Base-by-base conservation (phyloP, 495 filamentous ascomycete genomes). In the Hypoxylon subgilvum region DNA sequence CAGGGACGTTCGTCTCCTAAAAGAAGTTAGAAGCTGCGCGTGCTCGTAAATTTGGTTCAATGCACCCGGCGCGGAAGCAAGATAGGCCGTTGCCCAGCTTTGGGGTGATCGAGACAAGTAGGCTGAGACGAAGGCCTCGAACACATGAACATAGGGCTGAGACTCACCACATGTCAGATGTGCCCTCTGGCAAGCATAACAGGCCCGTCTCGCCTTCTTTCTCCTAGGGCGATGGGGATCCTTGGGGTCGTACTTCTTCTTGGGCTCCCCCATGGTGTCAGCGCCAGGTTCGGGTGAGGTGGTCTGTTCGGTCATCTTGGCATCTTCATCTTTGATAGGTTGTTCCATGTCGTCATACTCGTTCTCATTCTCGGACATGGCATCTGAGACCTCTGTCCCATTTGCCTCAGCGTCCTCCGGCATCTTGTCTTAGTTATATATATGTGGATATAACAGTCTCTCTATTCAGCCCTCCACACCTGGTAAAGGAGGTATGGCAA, bases 141-240 rank as follows among this genome's bases (percentile, higher is more conserved):
- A 52, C 46, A 61, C 48, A 52, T 48, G 39, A 50, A 42, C 42
- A 28, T 52, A 50, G 65, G 61, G 61, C 56, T 70, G 70, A 68
- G 66, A 81, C 91, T 79, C 88, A 98, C 94, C 92, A 75, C 94
- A 98, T 58, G 94, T 98, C 66, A 98, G 80, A 82, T 98, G 94
- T 44, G 94, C 94, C 72, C 95, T 82, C 74, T 98, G 94, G 74
- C 94, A 98, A 22, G 95, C 92, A 83, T 88, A 93, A 71, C 94
- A 98, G 49, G 94, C 94, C 69, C 94, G 82, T 63, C 93, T 81
- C 25, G 94, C 94, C 82, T 98, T 98, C 80, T 97, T 98, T 69
- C 94, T 84, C 63, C 92, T 81, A 32, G 94, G 91, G 60, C 94
- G 82, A 66, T 85, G 78, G 22, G 92, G 90, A 69, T 97, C 94